Evolutionary conservation across 129 eudicot species (phyloP), one percentile per base, ranked within the genome.

Genomic region (Centella asiatica): DNA sequence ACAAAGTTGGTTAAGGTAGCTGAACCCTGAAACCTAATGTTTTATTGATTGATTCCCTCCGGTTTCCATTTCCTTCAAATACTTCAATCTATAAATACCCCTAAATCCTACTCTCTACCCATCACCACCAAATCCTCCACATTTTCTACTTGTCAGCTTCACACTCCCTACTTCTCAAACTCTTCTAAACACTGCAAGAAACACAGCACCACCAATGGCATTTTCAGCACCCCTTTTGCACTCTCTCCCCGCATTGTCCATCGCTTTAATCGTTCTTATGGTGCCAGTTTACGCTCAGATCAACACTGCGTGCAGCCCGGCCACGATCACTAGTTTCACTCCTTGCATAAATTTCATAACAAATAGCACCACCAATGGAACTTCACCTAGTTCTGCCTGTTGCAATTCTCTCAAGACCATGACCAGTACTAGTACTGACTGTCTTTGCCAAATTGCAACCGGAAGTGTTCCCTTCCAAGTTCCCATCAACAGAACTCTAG

Each of bases 391-490:
- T 12, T 19, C 81, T 2, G 95, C 56, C 3, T 90, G 97, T 71
- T 90, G 97, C 73, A 83, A 58, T 61, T 69, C 93, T 1, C 77
- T 90, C 47, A 77, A 60, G 69, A 65, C 86, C 11, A 57, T 90
- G 26, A 73, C 76, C 44, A 69, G 73, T 69, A 82, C 55, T 42
- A 84, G 97, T 33, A 78, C 88, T 2, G 80, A 57, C 44, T 90
- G 97, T 61, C 64, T 90, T 1, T 90, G 97, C 70, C 76, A 74
- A 11, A 69, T 90, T 44, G 87, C 69, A 18, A 86, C 89, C 0
- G 97, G 85, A 2, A 74, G 73, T 23, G 77, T 86, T 44, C 94
- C 95, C 11, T 90, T 90, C 28, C 76, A 76, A n/a, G 46, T 90
- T 22, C 97, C 97, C 15, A 68, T 86, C 19, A 90, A 90, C 52